A percentile compares a stretch with the other conserved stretches of the same genome.
These are phyloP conservation scores for Cytospora piceicola DNA, from an alignment of 2,329 filamentous ascomycete genomes.

Conservation along the genomic window DNA sequence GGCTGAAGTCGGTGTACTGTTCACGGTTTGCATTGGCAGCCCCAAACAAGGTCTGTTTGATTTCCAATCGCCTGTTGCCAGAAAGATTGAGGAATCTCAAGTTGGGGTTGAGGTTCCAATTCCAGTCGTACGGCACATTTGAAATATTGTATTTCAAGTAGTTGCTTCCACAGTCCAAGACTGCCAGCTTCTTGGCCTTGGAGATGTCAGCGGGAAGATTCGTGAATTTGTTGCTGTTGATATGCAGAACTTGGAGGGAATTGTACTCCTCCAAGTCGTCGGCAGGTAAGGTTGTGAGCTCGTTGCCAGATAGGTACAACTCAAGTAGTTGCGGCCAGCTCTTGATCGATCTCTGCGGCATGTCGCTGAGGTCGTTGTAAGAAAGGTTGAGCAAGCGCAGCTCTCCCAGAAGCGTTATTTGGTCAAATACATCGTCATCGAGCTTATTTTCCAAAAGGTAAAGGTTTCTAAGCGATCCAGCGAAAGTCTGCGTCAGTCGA, in stretches of 20 bases:
- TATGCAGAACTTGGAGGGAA: constrained; percentile 84
- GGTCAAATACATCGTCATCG: constrained; percentile 93
- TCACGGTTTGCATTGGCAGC: constrained; percentile 61
- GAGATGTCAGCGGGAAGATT: constrained; percentile 94
- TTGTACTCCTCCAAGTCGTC: constrained; percentile 93
- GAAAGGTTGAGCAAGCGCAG: constrained; percentile 89
- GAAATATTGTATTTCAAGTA: constrained; percentile 97
- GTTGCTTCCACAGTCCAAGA: constrained; percentile 95
- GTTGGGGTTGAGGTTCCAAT: constrained; percentile 98
- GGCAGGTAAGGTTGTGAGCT: constrained; percentile 85
- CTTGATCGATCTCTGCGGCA: constrained; percentile 85
- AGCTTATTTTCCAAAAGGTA: constrained; percentile 93
- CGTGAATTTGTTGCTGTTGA: constrained; percentile 98
- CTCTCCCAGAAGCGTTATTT: constrained; percentile 80
- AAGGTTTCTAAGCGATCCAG: constrained; percentile 79
- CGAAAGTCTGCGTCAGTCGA: constrained; percentile 83
- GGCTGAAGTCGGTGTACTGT: constrained; percentile 87
- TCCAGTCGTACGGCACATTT: constrained; percentile 99
- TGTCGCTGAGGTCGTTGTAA: constrained; percentile 91
- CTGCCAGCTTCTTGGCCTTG: constrained; percentile 87
- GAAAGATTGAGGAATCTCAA: constrained; percentile 94
- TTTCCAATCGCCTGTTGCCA: constrained; percentile 94
- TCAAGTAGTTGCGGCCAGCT: constrained; percentile 90
- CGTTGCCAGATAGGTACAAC: constrained; percentile 93
- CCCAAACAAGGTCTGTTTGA: constrained; percentile 68